phyloP scores from a whole-genome alignment of 352 stramenopile genomes.

The Phytophthora cryptogea region DNA sequence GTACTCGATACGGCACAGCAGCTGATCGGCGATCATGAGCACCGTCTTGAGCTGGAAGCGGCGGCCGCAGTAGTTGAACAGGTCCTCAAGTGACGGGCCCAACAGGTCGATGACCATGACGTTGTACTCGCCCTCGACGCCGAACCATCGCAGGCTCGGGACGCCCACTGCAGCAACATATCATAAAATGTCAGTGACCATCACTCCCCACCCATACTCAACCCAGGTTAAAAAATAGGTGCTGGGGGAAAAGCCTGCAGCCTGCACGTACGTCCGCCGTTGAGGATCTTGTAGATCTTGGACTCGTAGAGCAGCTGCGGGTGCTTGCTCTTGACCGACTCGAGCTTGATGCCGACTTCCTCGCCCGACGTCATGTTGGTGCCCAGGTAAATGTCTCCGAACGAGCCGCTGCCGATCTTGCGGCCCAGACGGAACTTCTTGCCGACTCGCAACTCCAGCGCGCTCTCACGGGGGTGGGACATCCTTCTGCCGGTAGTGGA shows the following conservation, averaged over 20 bases:
- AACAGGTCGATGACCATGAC: slow-evolving; percentile 99
- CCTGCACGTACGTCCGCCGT: slow-evolving; percentile 94
- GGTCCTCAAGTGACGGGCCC: slow-evolving; percentile 92
- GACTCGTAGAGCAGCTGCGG: slow-evolving; percentile 99
- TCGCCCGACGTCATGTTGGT: slow-evolving; percentile 99
- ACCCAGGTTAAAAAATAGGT: not conserved
- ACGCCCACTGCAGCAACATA: slow-evolving; percentile 91
- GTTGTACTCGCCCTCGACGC: slow-evolving; percentile 99
- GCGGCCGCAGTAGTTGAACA: slow-evolving; percentile 90
- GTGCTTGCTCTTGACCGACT: slow-evolving; percentile 97
- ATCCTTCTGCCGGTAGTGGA: slow-evolving; percentile 39
- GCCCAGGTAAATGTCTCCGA: slow-evolving; percentile 99
- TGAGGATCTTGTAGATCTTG: slow-evolving; percentile 99
- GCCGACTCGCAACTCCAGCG: slow-evolving; percentile 97
- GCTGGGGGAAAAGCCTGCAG: slow-evolving; percentile 21
- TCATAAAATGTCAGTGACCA: slow-evolving; percentile 12
- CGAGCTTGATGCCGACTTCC: slow-evolving; percentile 99
- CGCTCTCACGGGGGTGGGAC: slow-evolving; percentile 70
- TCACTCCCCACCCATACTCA: not conserved
- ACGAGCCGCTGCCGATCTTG: slow-evolving; percentile 99
- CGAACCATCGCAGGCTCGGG: slow-evolving; percentile 98
- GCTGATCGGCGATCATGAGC: slow-evolving; percentile 92
- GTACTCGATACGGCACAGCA: slow-evolving; percentile 87
- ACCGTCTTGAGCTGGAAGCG: slow-evolving; percentile 96
- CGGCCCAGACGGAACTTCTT: slow-evolving; percentile 99